Evolutionary conservation across 1,284 basidiomycete species (phyloP).

Genomic region (Albatrellus sp.): DNA sequence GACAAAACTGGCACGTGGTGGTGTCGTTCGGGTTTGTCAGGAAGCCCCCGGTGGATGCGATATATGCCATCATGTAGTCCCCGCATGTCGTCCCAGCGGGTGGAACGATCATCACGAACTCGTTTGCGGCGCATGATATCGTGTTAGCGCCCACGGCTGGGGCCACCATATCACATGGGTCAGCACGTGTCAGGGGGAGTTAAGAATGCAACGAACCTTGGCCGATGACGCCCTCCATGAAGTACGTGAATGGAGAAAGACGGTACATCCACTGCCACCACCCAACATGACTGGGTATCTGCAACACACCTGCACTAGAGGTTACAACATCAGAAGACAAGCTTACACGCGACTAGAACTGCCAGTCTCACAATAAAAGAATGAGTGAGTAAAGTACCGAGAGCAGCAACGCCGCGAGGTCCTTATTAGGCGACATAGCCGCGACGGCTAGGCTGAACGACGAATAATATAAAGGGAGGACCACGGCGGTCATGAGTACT

Average conservation of each 20-base stretch:
- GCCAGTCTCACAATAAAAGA: conserved; percentile 48
- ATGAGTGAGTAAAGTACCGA: conserved; percentile 51
- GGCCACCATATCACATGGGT: too few species aligned
- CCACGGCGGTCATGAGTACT: conserved; percentile 33
- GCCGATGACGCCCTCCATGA: conserved; percentile 44
- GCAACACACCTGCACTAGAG: conserved; percentile 50
- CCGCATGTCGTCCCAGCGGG: conserved; percentile 52
- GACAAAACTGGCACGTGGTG: conserved; percentile 43
- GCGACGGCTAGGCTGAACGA: conserved; percentile 54
- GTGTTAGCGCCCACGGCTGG: conserved; percentile 23
- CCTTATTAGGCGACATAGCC: conserved; percentile 50
- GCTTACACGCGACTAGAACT: too few species aligned
- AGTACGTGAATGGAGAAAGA: conserved; percentile 65
- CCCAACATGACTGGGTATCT: conserved; percentile 51
- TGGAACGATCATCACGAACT: conserved; percentile 39
- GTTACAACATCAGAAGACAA: too few species aligned
- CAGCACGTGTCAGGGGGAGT: not conserved
- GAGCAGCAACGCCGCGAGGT: conserved; percentile 57
- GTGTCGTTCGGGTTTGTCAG: conserved; percentile 47
- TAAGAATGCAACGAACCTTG: conserved; percentile 21
- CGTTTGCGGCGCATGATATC: conserved; percentile 32
- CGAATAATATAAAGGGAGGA: conserved; percentile 42
- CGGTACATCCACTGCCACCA: conserved; percentile 83
- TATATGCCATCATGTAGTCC: conserved; percentile 46
- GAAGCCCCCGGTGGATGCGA: conserved; percentile 48